These are phyloP conservation scores for Echeveria elegans DNA, from an alignment of 164 flowering plant genomes.

Conservation along the genomic window DNA sequence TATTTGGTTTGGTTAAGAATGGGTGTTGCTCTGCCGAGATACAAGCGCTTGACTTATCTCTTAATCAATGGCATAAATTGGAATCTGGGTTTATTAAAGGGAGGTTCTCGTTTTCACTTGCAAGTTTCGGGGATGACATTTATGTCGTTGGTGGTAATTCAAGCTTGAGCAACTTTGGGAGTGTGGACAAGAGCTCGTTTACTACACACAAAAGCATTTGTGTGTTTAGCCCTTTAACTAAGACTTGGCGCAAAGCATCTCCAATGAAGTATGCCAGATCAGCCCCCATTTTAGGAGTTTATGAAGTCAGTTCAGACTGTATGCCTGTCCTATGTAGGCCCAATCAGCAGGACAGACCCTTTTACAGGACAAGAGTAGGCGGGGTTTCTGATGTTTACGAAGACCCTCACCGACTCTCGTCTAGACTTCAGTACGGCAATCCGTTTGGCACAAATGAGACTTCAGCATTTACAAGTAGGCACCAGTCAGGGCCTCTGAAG, in stretches of 20 bases:
- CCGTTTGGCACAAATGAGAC: constrained; percentile 36
- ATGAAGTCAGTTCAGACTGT: constrained; percentile 48
- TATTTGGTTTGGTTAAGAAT: constrained; percentile 82
- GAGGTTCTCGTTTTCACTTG: constrained; percentile 74
- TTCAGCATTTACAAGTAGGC: constrained; percentile 24
- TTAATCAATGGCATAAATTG: constrained; percentile 67
- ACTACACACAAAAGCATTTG: constrained; percentile 77
- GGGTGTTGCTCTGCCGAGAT: constrained; percentile 78
- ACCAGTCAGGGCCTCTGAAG: constrained; percentile 26
- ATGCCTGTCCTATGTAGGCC: constrained; percentile 31
- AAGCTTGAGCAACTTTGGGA: constrained; percentile 73
- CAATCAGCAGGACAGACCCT: constrained; percentile 47
- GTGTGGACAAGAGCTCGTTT: constrained; percentile 68
- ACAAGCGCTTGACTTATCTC: constrained; percentile 67
- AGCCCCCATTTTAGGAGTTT: constrained; percentile 61
- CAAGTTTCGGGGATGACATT: constrained; percentile 53
- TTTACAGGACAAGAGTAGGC: constrained; percentile 47
- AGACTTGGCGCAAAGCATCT: constrained; percentile 69
- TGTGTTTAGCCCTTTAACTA: constrained; percentile 60
- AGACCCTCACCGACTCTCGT: constrained; percentile 92
- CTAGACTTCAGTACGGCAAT: constrained; percentile 44
- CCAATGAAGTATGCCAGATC: constrained; percentile 87
- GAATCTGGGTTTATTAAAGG: constrained; percentile 65
- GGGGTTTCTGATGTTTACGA: constrained; percentile 84
- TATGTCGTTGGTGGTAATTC: constrained; percentile 90